These are phyloP conservation scores for Thuja plicata DNA, from an alignment of 83 land plant genomes.

Conservation along the genomic window DNA sequence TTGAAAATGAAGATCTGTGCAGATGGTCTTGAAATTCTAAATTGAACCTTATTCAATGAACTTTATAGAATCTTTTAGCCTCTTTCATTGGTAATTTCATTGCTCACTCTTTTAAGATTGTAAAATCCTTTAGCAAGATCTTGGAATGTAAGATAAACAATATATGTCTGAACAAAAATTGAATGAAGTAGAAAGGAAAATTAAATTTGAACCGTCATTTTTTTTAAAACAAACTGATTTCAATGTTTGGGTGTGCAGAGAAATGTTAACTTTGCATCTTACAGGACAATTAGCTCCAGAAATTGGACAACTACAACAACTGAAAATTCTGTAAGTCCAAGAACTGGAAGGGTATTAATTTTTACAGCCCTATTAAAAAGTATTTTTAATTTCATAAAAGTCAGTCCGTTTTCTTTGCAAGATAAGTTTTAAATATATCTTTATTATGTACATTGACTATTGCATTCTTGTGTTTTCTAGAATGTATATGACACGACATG, in stretches of 20 bases:
- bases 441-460: background rate
- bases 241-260: conserved; percentile 31
- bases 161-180: background rate
- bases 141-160: background rate
- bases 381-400: background rate
- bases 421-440: background rate
- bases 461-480: background rate
- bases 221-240: background rate
- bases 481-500: background rate
- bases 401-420: background rate
- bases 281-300: conserved; percentile 68
- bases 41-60: background rate
- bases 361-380: background rate
- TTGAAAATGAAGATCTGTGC: background rate
- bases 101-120: background rate
- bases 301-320: conserved; percentile 43
- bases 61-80: background rate
- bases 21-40: background rate
- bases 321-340: conserved; percentile 46
- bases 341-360: too few species aligned
- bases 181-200: background rate
- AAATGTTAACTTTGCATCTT: conserved; percentile 47
- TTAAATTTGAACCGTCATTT: background rate
- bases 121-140: background rate
- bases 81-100: background rate